Evolutionary conservation across 257 asterid species (phyloP), one percentile per base, ranked within the genome.

Genomic region (Handroanthus guayacan): DNA sequence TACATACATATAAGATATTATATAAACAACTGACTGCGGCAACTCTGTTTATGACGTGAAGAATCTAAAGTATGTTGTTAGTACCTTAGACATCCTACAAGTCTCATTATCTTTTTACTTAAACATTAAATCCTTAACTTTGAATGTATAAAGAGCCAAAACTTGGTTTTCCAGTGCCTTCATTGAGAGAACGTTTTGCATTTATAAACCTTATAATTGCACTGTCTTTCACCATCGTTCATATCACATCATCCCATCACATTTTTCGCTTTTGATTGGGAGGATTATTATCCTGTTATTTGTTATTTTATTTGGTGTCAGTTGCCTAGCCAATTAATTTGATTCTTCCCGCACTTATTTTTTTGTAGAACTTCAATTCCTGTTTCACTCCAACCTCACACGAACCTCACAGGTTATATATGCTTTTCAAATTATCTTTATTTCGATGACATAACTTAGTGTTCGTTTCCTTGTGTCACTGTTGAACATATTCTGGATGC

Each of bases 401-500:
- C 17, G 64, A 44, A 20, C 54, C 36, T 11, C 67, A 39, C 62
- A 54, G 43, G 45, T 62, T 31, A 55, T 7, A 36, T 18, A 44
- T 54, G 11, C 6, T 66, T 18, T 31, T 41, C 4, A 41, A 9
- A 65, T 55, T 48, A 61, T 36, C 39, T 43, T 4, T 20, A n/a
- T 48, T 25, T 48, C 62, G 18, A 55, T 6, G 37, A 41, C 67
- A 14, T 57, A n/a, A 43, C 25, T 51, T 50, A 10, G 47, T 39
- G 47, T 67, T 75, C 58, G 20, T 63, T 62, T 71, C 61, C 31
- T 36, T 62, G 13, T 67, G 54, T 52, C 38, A 11, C 5, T 45
- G 20, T 54, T 69, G 50, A 58, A 68, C 34, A 37, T 58, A 7
- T 6, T 47, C 45, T 51, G 71, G 68, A 56, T 60, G 84, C 80